Evolutionary conservation across 495 filamentous ascomycete species (phyloP), one percentile per base, ranked within the genome.

Genomic region (Aspergillus indologenus): DNA sequence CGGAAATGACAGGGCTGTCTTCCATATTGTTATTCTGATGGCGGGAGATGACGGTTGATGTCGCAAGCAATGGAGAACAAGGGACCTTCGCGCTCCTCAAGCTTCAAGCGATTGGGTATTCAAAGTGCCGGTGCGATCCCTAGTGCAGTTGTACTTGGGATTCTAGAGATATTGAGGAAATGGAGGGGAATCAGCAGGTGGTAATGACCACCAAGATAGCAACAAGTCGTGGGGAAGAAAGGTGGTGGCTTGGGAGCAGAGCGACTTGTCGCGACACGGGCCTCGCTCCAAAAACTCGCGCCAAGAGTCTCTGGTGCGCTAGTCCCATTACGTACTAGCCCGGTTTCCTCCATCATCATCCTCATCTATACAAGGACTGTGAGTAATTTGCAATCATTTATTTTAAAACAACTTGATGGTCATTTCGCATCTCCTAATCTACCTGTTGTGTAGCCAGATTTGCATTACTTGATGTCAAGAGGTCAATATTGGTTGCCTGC

Each of bases 1-100:
- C 54, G 9, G 63, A 59, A 56, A 74, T 59, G 50, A 61, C 56
- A 20, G 65, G 60, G 50, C 62, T 70, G 19, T 75, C 75, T 54
- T 78, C 75, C 75, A 78, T 78, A 54, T 58, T 76, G 63, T 26
- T 23, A 40, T 24, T 19, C 50, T 57, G 57, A 56, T 64, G 57
- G 56, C 55, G 44, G 54, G 43, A 42, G 57, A 67, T 64, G 57
- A 62, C 64, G 59, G 62, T 58, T 59, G 69, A 62, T 61, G 68
- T 73, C 68, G 74, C 73, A 63, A 61, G 63, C 62, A 67, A 65
- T 61, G 65, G 71, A 59, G 67, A 68, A 65, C 61, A 66, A 70
- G 61, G 66, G 67, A 70, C 65, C 64, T 71, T 65, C 65, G 61
- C 65, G 56, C 53, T 68, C 58, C 61, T 63, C 11, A 45, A 20